Percentiles rank a stretch among this genome's conserved stretches.
These are phyloP conservation scores for Cutaneotrichosporon arboriforme DNA, from an alignment of 1,284 basidiomycete species.

Conservation along the genomic window DNA sequence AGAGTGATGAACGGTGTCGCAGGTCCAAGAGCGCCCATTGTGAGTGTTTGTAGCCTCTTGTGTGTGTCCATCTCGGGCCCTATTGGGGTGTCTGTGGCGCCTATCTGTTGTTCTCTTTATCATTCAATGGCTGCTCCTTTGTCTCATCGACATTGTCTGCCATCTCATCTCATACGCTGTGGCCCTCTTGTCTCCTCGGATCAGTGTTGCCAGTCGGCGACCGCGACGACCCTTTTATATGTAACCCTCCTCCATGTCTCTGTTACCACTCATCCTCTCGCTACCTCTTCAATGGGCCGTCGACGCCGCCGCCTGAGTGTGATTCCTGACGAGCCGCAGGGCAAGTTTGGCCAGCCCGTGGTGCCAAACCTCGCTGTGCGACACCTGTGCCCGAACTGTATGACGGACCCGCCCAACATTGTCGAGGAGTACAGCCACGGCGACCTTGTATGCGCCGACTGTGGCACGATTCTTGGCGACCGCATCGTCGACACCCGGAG, in stretches of 20 bases:
- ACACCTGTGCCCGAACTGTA: constrained; percentile 90
- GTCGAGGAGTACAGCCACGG: constrained; percentile 96
- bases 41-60: constrained; percentile 5
- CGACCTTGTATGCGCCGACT: constrained; percentile 93
- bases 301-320: no score
- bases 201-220: no score
- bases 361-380: constrained; percentile 68
- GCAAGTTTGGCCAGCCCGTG: constrained; percentile 55
- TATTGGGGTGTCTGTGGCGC: no score
- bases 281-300: neutral
- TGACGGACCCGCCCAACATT: constrained; percentile 85
- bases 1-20: constrained; percentile 26
- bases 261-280: neutral
- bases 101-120: no score
- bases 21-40: constrained; percentile 33
- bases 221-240: no score
- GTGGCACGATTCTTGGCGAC: constrained; percentile 92
- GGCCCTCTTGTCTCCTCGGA: no score
- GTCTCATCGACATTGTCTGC: no score
- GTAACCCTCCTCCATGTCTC: no score
- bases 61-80: neutral
- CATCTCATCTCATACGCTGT: no score
- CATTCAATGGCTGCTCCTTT: no score
- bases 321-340: constrained; percentile 13
- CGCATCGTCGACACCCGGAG: constrained; percentile 95